These are phyloP conservation scores for Cucurbita maxima DNA, from an alignment of 306 rosid genomes.

Conservation along the genomic window DNA sequence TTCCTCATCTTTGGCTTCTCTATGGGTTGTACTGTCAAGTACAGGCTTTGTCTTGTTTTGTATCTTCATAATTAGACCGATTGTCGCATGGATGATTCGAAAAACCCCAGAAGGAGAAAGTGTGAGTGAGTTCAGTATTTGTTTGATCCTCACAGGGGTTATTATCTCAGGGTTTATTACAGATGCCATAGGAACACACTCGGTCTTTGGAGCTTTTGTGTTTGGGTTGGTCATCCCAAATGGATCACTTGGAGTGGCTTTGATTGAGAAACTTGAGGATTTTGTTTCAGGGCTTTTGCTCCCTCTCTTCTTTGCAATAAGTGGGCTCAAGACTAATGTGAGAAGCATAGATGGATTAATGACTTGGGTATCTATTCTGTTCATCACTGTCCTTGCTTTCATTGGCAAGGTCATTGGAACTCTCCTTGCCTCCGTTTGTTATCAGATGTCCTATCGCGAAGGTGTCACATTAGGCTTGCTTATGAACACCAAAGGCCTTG, in stretches of 20 bases:
- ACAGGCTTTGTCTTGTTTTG: conserved; percentile 42
- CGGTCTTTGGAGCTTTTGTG: conserved; percentile 85
- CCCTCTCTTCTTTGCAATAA: conserved; percentile 82
- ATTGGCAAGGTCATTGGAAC: conserved; percentile 68
- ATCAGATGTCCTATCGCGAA: conserved; percentile 51
- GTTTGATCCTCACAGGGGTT: conserved; percentile 72
- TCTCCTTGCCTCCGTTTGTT: conserved; percentile 30
- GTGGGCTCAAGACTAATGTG: conserved; percentile 68
- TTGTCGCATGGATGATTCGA: conserved; percentile 40
- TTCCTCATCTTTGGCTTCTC: conserved; percentile 36
- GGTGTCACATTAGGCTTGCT: conserved; percentile 69
- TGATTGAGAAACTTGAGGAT: conserved; percentile 90
- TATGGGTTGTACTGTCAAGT: conserved; percentile 65
- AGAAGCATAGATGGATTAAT: conserved; percentile 11
- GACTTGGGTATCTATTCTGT: conserved; percentile 43
- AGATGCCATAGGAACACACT: conserved; percentile 84
- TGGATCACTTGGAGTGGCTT: conserved; percentile 71
- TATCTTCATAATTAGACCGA: conserved; percentile 41
- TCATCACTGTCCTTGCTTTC: conserved; percentile 44
- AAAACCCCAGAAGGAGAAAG: conserved; percentile 80
- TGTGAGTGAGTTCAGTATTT: conserved; percentile 53
- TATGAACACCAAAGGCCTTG: conserved; percentile 91
- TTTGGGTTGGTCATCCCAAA: conserved; percentile 81
- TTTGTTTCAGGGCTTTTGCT: conserved; percentile 84
- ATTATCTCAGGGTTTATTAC: conserved; percentile 81